Evolutionary conservation across 495 filamentous ascomycete species (phyloP).

Genomic region (Aspergillus affinis): DNA sequence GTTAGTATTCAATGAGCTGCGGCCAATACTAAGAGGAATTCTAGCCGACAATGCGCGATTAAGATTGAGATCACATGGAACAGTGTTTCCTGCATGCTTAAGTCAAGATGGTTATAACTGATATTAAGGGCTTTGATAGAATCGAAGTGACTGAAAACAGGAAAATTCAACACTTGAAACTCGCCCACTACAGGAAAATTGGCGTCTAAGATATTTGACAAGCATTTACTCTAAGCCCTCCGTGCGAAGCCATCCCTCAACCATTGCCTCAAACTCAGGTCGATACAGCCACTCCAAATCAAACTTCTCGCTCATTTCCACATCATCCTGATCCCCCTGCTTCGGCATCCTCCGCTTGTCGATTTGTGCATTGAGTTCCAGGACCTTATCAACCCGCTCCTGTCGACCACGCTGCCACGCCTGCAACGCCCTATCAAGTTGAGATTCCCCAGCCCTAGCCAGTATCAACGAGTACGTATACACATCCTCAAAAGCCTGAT

Average conservation of each 20-base stretch:
- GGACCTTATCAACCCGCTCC: constrained; percentile 29
- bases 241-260: constrained; percentile 20
- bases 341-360: constrained; percentile 34
- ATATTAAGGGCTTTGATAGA: no score
- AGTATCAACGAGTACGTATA: constrained; percentile 27
- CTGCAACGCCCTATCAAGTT: constrained; percentile 18
- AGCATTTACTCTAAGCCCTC: background rate
- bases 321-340: constrained; percentile 2
- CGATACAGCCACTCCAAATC: constrained; percentile 37
- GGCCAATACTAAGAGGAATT: no score
- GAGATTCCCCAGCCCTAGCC: constrained; percentile 9
- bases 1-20: no score
- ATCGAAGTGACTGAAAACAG: no score
- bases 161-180: no score
- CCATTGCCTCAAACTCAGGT: constrained; percentile 29
- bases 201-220: no score
- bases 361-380: constrained; percentile 32
- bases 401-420: constrained; percentile 34
- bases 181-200: no score
- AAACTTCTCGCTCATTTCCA: constrained; percentile 32
- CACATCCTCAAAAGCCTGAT: constrained; percentile 44
- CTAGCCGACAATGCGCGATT: no score
- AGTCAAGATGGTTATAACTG: no score
- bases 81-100: no score
- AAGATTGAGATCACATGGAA: no score